Evolutionary conservation across 1,284 basidiomycete species (phyloP).

Genomic region (Coniferiporia weirii): DNA sequence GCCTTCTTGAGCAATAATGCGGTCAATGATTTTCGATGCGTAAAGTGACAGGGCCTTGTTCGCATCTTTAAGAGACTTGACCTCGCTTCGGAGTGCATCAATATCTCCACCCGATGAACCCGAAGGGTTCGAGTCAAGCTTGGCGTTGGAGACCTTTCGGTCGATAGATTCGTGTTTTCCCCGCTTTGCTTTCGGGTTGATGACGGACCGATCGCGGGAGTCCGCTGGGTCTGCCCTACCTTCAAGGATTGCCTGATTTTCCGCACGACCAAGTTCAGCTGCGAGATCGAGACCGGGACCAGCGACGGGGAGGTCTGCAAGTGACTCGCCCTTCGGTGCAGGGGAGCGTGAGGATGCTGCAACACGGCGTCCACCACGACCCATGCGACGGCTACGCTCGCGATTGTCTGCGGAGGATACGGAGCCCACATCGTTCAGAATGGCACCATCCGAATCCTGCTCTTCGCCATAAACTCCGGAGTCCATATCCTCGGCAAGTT

Average conservation of each 20-base stretch:
- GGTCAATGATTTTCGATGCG: conserved; percentile 93
- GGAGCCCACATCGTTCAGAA: conserved; percentile 27
- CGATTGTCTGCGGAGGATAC: conserved; percentile 38
- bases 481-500: conserved; percentile 20
- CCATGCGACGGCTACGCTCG: conserved; percentile 47
- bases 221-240: conserved; percentile 42
- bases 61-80: conserved; percentile 88
- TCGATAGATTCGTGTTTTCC: conserved; percentile 45
- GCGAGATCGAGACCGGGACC: conserved; percentile 86
- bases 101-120: conserved; percentile 45
- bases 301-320: conserved; percentile 76
- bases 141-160: conserved; percentile 32
- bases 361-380: conserved; percentile 28
- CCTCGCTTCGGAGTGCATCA: conserved; percentile 69
- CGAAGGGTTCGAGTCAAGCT: conserved; percentile 34
- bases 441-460: conserved; percentile 22
- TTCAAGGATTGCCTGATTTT: conserved; percentile 71
- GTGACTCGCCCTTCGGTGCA: conserved; percentile 59
- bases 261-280: conserved; percentile 83
- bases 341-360: conserved; percentile 45
- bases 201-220: conserved; percentile 42
- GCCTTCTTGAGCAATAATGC: conserved; percentile 89
- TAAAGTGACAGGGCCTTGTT: conserved; percentile 93
- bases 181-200: conserved; percentile 44
- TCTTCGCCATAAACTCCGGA: conserved; percentile 23